phyloP scores from a whole-genome alignment of 2,329 filamentous ascomycete genomes.

The Colletotrichum sp. region DNA sequence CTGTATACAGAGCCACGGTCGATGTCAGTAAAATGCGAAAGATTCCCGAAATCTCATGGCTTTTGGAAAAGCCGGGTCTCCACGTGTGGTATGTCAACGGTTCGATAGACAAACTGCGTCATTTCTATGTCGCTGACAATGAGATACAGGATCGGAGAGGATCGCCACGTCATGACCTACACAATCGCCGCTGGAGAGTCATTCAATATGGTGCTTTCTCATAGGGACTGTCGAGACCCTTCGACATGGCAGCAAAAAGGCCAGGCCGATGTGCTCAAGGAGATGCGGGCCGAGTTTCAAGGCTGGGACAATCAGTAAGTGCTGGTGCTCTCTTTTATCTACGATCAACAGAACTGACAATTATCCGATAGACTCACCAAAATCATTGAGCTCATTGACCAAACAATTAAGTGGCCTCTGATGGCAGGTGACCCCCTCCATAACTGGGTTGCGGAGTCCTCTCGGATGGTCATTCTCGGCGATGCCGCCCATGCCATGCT shows the following conservation, averaged over 20 bases:
- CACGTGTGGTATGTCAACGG: slow-evolving; percentile 39
- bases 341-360: not conserved
- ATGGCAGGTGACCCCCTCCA: slow-evolving; percentile 29
- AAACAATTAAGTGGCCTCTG: slow-evolving; percentile 38
- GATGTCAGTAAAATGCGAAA: slow-evolving; percentile 38
- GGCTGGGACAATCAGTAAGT: slow-evolving; percentile 37
- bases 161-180: slow-evolving; percentile 51
- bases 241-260: slow-evolving; percentile 28
- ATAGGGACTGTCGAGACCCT: slow-evolving; percentile 40
- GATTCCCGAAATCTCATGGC: slow-evolving; percentile 40
- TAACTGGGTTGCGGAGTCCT: slow-evolving; percentile 59
- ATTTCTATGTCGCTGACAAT: not conserved
- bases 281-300: slow-evolving; percentile 37
- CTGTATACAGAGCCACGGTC: slow-evolving; percentile 46
- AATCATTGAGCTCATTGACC: slow-evolving; percentile 38
- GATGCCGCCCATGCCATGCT: slow-evolving; percentile 70
- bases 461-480: slow-evolving; percentile 63
- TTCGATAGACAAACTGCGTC: not conserved
- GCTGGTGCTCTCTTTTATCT: not conserved
- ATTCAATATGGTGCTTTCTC: slow-evolving; percentile 52
- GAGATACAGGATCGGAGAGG: slow-evolving; percentile 39
- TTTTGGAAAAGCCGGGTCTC: slow-evolving; percentile 40
- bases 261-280: slow-evolving; percentile 28
- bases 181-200: slow-evolving; percentile 43
- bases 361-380: slow-evolving; percentile 30